Evolutionary conservation across 345 rosid species (phyloP).

Genomic region (Eucalyptus globulus): DNA sequence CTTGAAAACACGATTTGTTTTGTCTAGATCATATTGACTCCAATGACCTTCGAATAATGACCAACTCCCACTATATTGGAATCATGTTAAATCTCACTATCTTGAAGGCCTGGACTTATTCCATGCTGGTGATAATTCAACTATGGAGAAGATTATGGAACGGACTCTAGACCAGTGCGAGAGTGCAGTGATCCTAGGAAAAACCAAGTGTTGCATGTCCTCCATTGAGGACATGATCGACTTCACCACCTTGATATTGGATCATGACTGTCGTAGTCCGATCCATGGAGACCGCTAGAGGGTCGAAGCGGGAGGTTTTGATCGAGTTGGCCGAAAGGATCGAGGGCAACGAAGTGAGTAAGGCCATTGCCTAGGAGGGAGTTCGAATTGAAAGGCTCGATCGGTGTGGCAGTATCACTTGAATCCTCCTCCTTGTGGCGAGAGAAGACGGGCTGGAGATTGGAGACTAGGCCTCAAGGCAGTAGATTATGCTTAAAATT

Average conservation of each 20-base stretch:
- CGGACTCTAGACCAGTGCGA: not conserved
- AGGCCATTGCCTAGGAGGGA: not conserved
- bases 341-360: not conserved
- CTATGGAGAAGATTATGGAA: not conserved
- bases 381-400: not conserved
- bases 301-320: not conserved
- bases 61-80: not conserved
- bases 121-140: not conserved
- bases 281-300: not conserved
- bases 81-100: not conserved
- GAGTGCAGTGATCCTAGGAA: not conserved
- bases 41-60: not conserved
- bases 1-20: not conserved
- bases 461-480: not conserved
- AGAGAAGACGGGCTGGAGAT: not conserved
- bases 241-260: conserved; percentile 8
- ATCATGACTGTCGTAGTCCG: not conserved
- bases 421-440: not conserved
- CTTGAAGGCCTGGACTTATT: not conserved
- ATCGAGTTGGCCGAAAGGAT: not conserved
- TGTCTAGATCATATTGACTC: not conserved
- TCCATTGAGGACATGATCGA: conserved; percentile 38
- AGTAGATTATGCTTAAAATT: not conserved
- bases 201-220: conserved; percentile 25
- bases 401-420: not conserved